Percentiles rank a stretch among this genome's conserved stretches.
Conservation (phyloP, 1,139 yeast genomes). For the Pichia sp. region DNA sequence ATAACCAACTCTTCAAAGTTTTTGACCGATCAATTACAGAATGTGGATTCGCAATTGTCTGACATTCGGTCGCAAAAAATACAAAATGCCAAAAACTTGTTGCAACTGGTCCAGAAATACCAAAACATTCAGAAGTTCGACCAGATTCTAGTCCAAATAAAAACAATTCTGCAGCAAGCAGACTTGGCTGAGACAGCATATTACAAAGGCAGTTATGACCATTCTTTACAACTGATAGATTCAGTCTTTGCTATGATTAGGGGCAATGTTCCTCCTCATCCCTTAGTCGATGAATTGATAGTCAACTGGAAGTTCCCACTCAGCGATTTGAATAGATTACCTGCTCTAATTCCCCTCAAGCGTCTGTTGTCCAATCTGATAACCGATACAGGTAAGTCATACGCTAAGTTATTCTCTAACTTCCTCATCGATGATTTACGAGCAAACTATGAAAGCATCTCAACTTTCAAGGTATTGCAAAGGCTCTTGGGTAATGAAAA, state of each 20-base stretch:
- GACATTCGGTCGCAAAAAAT: constrained; percentile 49
- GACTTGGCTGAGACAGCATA: constrained; percentile 52
- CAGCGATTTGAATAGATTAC: constrained; percentile 49
- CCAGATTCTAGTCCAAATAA: constrained; percentile 61
- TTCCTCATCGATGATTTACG: constrained; percentile 58
- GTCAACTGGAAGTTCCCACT: constrained; percentile 49
- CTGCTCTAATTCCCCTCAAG: constrained; percentile 56
- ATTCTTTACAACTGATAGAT: constrained; percentile 51
- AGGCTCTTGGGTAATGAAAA: constrained; percentile 35
- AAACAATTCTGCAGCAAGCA: constrained; percentile 44
- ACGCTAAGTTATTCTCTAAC: constrained; percentile 52
- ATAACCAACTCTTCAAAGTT: constrained; percentile 55
- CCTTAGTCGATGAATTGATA: constrained; percentile 33
- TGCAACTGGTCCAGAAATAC: constrained; percentile 50
- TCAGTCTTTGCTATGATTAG: constrained; percentile 52
- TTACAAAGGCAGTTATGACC: constrained; percentile 39
- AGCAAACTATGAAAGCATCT: constrained; percentile 46
- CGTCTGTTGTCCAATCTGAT: constrained; percentile 48
- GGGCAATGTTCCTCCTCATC: constrained; percentile 41
- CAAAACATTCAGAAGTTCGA: constrained; percentile 61
- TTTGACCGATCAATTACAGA: constrained; percentile 47
- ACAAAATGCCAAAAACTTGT: constrained; percentile 47
- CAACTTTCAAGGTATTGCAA: constrained; percentile 44
- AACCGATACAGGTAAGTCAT: constrained; percentile 63
- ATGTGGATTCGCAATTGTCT: constrained; percentile 41